These are phyloP conservation scores for Naematelia encephala DNA, from an alignment of 768 basidiomycete species.

Conservation along the genomic window DNA sequence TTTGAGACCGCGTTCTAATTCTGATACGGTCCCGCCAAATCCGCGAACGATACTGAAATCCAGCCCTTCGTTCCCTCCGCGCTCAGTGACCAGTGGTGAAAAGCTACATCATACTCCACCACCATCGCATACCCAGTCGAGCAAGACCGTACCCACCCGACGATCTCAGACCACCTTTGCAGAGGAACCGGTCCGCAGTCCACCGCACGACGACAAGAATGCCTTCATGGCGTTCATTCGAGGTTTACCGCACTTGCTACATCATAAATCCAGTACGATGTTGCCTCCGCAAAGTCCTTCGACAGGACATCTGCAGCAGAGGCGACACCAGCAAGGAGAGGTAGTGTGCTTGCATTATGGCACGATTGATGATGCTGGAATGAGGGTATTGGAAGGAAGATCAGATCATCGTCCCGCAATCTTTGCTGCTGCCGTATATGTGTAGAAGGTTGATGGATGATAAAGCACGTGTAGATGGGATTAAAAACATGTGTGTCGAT, in stretches of 20 bases:
- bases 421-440: constrained; percentile 47
- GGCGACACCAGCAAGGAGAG: constrained; percentile 37
- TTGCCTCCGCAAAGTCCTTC: not conserved
- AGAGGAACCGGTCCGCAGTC: not conserved
- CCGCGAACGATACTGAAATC: not conserved
- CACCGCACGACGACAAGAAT: constrained; percentile 13
- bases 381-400: constrained; percentile 48
- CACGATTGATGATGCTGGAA: constrained; percentile 49
- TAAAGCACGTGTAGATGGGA: not conserved
- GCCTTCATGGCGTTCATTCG: constrained; percentile 31
- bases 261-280: constrained; percentile 7
- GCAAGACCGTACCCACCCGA: not conserved
- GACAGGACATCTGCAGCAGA: not conserved
- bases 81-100: not conserved
- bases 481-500: not conserved
- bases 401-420: constrained; percentile 50
- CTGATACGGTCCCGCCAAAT: not conserved
- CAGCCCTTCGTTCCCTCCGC: constrained; percentile 8
- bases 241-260: constrained; percentile 38
- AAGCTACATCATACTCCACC: no score
- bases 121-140: no score
- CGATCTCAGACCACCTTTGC: not conserved
- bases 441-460: constrained; percentile 11
- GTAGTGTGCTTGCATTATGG: constrained; percentile 50
- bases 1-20: not conserved